Conservation (phyloP, 768 basidiomycete genomes). For the Hydnomerulius pinastri region DNA sequence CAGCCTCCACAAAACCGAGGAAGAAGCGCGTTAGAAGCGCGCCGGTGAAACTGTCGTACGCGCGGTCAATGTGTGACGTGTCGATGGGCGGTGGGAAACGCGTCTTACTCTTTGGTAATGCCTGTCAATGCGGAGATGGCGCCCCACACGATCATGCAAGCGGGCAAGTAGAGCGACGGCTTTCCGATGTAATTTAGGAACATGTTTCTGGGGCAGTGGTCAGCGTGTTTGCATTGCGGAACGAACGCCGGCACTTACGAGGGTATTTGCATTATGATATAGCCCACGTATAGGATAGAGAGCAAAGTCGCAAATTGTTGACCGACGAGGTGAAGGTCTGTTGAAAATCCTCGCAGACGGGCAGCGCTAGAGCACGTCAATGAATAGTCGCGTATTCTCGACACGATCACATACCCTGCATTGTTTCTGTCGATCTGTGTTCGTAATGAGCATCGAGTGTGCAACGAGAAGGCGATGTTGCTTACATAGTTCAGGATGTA, state of each 20-base stretch:
- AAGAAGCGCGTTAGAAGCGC: constrained; percentile 51
- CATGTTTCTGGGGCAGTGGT: constrained; percentile 57
- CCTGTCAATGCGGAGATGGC: constrained; percentile 52
- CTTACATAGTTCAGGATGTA: constrained; percentile 40
- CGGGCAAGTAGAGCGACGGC: constrained; percentile 67
- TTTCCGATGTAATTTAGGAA: constrained; percentile 65
- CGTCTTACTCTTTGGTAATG: constrained; percentile 31
- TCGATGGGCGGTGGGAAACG: not conserved
- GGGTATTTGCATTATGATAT: constrained; percentile 45
- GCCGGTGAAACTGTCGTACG: constrained; percentile 38
- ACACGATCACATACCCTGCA: constrained; percentile 46
- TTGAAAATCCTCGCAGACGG: constrained; percentile 64
- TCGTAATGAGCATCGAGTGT: not conserved
- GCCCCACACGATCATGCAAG: constrained; percentile 74
- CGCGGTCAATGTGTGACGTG: not conserved
- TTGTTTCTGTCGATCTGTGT: constrained; percentile 69
- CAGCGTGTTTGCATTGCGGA: constrained; percentile 3
- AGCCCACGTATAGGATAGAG: constrained; percentile 67
- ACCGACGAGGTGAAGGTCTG: constrained; percentile 61
- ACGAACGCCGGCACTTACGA: constrained; percentile 27
- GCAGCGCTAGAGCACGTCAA: constrained; percentile 52
- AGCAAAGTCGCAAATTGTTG: constrained; percentile 66
- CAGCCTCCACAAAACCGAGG: constrained; percentile 53
- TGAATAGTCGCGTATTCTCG: not conserved
- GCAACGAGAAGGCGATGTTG: not conserved